Evolutionary conservation across 2,329 filamentous ascomycete species (phyloP).

Genomic region (Boeremia lycopersici): DNA sequence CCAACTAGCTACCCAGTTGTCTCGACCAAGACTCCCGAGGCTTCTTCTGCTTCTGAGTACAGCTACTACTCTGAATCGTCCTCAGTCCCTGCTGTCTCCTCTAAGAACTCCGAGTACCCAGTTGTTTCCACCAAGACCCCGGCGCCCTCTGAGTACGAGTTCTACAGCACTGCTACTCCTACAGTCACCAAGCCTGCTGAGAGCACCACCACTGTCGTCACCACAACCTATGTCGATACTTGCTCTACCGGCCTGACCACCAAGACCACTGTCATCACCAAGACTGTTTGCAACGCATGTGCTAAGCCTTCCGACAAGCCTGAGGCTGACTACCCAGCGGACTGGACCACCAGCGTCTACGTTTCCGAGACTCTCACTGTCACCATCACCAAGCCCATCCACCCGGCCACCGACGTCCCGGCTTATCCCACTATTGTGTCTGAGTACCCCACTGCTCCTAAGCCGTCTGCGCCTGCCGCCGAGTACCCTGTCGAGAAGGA

Average conservation of each 20-base stretch:
- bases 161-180: constrained; percentile 11
- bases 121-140: constrained; percentile 8
- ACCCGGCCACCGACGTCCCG: constrained; percentile 24
- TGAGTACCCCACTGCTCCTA: constrained; percentile 9
- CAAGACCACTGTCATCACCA: constrained; percentile 38
- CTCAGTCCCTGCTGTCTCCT: constrained; percentile 20
- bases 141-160: constrained; percentile 10
- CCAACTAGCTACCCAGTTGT: background rate
- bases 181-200: constrained; percentile 14
- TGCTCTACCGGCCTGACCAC: constrained; percentile 46
- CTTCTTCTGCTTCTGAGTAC: constrained; percentile 7
- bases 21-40: constrained; percentile 7
- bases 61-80: constrained; percentile 16
- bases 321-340: constrained; percentile 29
- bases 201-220: constrained; percentile 17
- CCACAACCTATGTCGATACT: constrained; percentile 42
- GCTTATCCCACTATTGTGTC: constrained; percentile 18
- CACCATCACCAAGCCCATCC: constrained; percentile 40
- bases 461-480: constrained; percentile 19
- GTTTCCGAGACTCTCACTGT: constrained; percentile 39
- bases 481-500: constrained; percentile 14
- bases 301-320: constrained; percentile 25
- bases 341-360: constrained; percentile 43
- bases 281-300: constrained; percentile 34
- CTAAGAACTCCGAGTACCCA: constrained; percentile 14